Evolutionary conservation across 305 asterid species (phyloP), one percentile per base, ranked within the genome.

Genomic region (Salvia sclarea): DNA sequence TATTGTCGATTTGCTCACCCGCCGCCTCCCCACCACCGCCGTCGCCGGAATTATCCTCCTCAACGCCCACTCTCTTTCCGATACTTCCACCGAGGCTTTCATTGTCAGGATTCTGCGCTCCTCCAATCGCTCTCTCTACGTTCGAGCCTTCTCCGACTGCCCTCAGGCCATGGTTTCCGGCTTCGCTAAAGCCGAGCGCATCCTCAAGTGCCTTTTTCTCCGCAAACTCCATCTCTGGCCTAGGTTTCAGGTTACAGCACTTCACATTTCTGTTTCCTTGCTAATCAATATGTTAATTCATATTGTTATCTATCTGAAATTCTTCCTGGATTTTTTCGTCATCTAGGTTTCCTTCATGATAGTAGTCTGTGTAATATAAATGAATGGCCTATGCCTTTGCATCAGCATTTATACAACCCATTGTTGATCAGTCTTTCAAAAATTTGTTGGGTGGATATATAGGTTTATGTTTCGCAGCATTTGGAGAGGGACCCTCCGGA

Each of bases 221-320:
- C 83, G 95, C 58, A 91, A 85, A 68, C 91, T 94, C 68, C 96
- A 91, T 72, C 88, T 94, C 20, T 94, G 98, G 98, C 98, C 98
- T 49, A 84, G 98, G 61, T 94, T 94, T 80, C 98, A 94, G 95
- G 97, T 87, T 44, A 61, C 45, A 6, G n/a, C 3, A 44, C 38
- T 31, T 68, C 11, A 2, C 58, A 24, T 12, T 70, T 64, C 60
- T 53, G 2, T 8, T 44, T 68, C 31, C 11, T n/a, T 49, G 40
- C 40, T 48, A 44, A 38, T 67, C 3, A 35, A 13, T 44, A 1
- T 60, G 38, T 21, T 64, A 14, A 38, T 14, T 13, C 12, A 44
- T 70, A 57, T 48, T 20, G 17, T 22, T 41, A 48, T 30, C 17
- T 0, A 33, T 47, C 5, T 28, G 9, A 55, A 18, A 22, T 31